These are phyloP conservation scores for Wickerhamomyces rabaulensis DNA, from an alignment of 805 yeast genomes.

Conservation along the genomic window DNA sequence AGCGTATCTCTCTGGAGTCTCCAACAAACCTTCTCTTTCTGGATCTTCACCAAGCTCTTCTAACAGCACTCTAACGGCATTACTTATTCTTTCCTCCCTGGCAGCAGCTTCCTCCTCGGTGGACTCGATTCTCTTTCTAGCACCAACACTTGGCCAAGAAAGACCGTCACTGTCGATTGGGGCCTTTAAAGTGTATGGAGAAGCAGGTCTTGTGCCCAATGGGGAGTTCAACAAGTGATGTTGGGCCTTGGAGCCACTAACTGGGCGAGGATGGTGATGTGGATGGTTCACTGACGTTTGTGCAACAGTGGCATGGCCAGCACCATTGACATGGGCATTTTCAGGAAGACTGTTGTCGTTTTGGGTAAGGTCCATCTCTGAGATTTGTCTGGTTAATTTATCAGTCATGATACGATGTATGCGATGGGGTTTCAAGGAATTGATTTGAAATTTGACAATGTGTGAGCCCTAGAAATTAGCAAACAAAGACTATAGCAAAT, in stretches of 20 bases:
- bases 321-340: neutral
- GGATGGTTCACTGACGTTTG: neutral
- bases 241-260: neutral
- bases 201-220: slow-evolving; percentile 68
- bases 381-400: neutral
- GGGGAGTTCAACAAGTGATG: slow-evolving; percentile 40
- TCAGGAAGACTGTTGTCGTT: neutral
- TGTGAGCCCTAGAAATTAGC: too few species aligned
- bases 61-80: slow-evolving; percentile 63
- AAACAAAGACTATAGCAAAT: too few species aligned
- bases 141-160: slow-evolving; percentile 91
- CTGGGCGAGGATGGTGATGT: slow-evolving; percentile 1
- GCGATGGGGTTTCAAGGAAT: neutral
- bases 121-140: slow-evolving; percentile 70
- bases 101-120: slow-evolving; percentile 56
- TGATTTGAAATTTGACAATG: neutral
- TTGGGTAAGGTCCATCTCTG: neutral
- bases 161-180: slow-evolving; percentile 88
- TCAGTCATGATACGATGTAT: neutral
- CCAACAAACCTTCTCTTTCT: slow-evolving; percentile 80
- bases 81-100: slow-evolving; percentile 74
- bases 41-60: slow-evolving; percentile 90
- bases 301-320: neutral
- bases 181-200: slow-evolving; percentile 77
- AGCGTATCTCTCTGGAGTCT: slow-evolving; percentile 95